phyloP scores from a whole-genome alignment of 176 grass and related monocot species.

The barley (Hordeum vulgare) region DNA sequence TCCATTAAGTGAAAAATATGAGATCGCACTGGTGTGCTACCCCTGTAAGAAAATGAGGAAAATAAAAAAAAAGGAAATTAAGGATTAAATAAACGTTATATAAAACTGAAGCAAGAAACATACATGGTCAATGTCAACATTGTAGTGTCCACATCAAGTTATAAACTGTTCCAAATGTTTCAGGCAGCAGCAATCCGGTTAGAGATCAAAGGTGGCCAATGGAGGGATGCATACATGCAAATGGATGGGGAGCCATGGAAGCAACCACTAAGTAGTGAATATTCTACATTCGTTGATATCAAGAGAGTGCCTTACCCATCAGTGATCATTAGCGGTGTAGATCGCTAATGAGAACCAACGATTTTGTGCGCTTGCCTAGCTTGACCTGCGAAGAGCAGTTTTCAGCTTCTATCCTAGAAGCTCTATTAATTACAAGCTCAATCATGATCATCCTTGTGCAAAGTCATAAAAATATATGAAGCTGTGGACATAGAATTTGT shows the following conservation, averaged over 20 bases:
- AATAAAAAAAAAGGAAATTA: neutral
- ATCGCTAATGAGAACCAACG: constrained; percentile 24
- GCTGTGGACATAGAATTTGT: constrained; percentile 10
- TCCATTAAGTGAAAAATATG: neutral
- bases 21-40: neutral
- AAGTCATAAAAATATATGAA: constrained; percentile 10
- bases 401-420: neutral
- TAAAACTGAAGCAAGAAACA: neutral
- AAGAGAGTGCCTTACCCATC: constrained; percentile 81
- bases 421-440: neutral
- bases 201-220: constrained; percentile 87
- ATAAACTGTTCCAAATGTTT: constrained; percentile 12
- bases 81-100: neutral
- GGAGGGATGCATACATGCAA: constrained; percentile 88
- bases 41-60: neutral
- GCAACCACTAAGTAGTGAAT: constrained; percentile 59
- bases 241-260: constrained; percentile 99
- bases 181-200: constrained; percentile 85
- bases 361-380: neutral
- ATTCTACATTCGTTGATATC: constrained; percentile 91
- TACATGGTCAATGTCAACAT: neutral
- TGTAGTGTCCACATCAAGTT: neutral
- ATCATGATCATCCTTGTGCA: neutral
- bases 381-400: neutral
- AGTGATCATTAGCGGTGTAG: constrained; percentile 57